Evolutionary conservation across 129 eudicot species (phyloP), one percentile per base, ranked within the genome.

Genomic region (Apium graveolens): DNA sequence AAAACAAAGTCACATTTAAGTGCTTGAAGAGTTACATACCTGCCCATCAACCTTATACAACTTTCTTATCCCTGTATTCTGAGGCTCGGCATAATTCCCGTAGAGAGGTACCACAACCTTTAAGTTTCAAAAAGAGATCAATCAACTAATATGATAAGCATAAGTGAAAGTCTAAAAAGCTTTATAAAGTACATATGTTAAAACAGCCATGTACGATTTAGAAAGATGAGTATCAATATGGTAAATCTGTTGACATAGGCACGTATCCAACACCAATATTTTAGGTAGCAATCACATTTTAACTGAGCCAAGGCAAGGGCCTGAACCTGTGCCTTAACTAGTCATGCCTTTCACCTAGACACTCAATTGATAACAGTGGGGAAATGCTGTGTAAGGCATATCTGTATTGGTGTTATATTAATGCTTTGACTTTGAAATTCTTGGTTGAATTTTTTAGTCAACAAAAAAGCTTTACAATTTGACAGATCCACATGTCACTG

Each of bases 71-170:
- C 99, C 97, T n/a, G 93, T 84, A 84, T 87, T 85, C 76, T 92
- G 89, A 82, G 90, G 80, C 78, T 87, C 99, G 74, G 88, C 80
- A 80, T 92, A 92, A 76, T 87, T 81, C 42, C 87, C 90, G 78
- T 95, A 95, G 12, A 87, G 87, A 77, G 99, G 99, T 76, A 81
- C 88, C 73, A 96, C 93, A 63, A 96, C 99, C 99, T 96, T 66
- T 6, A 60, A 44, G 76, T 82, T 76, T 41, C 4, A 34, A 65
- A 82, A 71, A 77, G 45, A 18, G 13, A 10, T 3, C 31, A 72
- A 73, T 42, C 32, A 66, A 81, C 41, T 62, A 51, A 72, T 7
- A 16, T 16, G 8, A 35, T 49, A 68, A 78, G 69, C 26, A 18
- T 14, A 73, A 37, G n/a, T 66, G 45, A 75, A 68, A 18, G 24